Evolutionary conservation across 2,329 filamentous ascomycete genomes (phyloP).

Genomic region (Monosporascus sp.): DNA sequence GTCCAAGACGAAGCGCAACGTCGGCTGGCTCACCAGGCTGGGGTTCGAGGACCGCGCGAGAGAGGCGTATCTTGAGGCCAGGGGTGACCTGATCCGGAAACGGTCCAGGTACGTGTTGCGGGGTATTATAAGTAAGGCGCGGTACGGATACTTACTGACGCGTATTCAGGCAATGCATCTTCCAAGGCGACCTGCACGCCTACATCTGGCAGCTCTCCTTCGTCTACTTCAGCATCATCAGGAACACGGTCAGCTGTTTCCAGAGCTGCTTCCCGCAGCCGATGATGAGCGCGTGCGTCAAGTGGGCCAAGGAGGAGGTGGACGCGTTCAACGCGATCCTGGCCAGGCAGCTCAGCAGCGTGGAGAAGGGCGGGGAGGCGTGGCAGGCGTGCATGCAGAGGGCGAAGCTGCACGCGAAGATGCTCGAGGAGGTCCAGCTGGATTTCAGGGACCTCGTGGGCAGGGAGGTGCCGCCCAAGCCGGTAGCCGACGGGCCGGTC

Average conservation of each 20-base stretch:
- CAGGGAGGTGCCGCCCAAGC: conserved; percentile 37
- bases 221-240: conserved; percentile 90
- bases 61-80: conserved; percentile 77
- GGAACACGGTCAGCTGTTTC: conserved; percentile 87
- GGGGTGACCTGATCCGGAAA: conserved; percentile 72
- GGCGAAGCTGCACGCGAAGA: conserved; percentile 72
- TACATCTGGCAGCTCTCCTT: conserved; percentile 96
- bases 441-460: conserved; percentile 84
- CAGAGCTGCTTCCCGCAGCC: conserved; percentile 78
- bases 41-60: conserved; percentile 88
- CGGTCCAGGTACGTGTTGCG: conserved; percentile 63
- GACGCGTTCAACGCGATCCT: conserved; percentile 85
- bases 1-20: conserved; percentile 72
- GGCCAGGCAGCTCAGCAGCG: conserved; percentile 78
- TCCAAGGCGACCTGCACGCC: conserved; percentile 85
- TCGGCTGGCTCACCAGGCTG: conserved; percentile 77
- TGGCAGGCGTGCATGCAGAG: conserved; percentile 81
- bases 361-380: conserved; percentile 67
- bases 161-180: conserved; percentile 74
- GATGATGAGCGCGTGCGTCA: conserved; percentile 91
- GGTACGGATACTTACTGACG: conserved; percentile 14
- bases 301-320: conserved; percentile 95
- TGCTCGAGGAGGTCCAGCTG: conserved; percentile 79
- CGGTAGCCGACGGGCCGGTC: conserved; percentile 28
- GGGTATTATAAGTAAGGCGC: too few relatives aligned